phyloP scores from a whole-genome alignment of 192 early-diverging fungal species.

The Spizellomyces punctatus region DNA sequence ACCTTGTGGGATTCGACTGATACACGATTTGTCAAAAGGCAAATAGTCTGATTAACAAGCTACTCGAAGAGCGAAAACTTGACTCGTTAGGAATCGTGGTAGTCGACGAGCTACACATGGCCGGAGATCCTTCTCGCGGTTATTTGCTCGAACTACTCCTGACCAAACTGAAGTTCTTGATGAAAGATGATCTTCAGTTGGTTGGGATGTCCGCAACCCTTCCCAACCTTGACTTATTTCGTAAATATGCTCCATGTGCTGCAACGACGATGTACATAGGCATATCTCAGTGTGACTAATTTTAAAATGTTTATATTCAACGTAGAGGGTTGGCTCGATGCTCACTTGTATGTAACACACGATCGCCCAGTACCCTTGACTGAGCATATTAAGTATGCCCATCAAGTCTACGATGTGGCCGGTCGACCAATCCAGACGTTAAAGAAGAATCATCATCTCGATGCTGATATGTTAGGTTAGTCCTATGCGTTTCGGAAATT shows the following conservation, averaged over 20 bases:
- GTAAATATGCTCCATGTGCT: neutral
- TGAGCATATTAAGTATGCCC: constrained; percentile 39
- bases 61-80: constrained; percentile 39
- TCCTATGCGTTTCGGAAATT: neutral
- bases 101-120: constrained; percentile 45
- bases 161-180: constrained; percentile 35
- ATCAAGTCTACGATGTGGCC: constrained; percentile 30
- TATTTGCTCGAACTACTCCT: constrained; percentile 41
- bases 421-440: neutral
- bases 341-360: constrained; percentile 32
- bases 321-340: constrained; percentile 36
- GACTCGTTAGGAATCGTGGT: constrained; percentile 37
- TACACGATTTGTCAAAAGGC: constrained; percentile 18
- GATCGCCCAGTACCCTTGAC: constrained; percentile 37
- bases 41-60: constrained; percentile 34
- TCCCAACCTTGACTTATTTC: constrained; percentile 39
- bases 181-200: constrained; percentile 33
- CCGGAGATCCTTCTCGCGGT: constrained; percentile 38
- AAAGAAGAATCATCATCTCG: neutral
- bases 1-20: neutral
- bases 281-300: neutral
- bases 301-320: neutral
- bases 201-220: constrained; percentile 49
- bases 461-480: neutral
- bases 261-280: neutral